These are phyloP conservation scores for Rhynchospora breviuscula DNA, from an alignment of 176 grass and related monocot genomes.

Conservation along the genomic window DNA sequence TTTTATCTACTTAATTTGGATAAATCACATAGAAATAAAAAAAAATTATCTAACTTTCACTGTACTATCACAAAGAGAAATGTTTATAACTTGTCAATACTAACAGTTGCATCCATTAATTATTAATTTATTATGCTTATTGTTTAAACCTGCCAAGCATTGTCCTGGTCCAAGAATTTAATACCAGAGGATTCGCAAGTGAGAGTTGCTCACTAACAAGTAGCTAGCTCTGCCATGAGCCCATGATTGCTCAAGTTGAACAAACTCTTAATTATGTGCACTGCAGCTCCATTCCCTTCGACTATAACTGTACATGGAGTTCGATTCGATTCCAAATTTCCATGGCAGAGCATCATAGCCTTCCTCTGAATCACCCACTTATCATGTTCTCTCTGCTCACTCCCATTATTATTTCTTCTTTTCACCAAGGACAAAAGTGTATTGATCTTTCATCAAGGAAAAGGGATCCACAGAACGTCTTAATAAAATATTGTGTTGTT, in stretches of 20 bases:
- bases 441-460: slow-evolving; percentile 3
- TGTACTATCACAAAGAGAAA: too few species aligned
- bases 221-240: not conserved
- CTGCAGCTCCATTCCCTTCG: not conserved
- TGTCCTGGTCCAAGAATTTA: not conserved
- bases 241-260: slow-evolving; percentile 26
- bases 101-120: too few species aligned
- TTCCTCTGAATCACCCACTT: slow-evolving; percentile 26
- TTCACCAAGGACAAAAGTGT: slow-evolving; percentile 15
- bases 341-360: slow-evolving; percentile 16
- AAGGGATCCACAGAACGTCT: not conserved
- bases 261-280: not conserved
- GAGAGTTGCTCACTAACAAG: not conserved
- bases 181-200: not conserved
- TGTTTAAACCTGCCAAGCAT: too few species aligned
- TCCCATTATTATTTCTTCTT: slow-evolving; percentile 17
- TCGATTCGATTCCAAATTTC: slow-evolving; percentile 14
- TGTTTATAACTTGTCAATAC: too few species aligned
- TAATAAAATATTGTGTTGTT: not conserved
- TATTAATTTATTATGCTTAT: too few species aligned
- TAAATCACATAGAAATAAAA: not conserved
- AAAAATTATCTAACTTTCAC: not conserved
- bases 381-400: slow-evolving; percentile 21
- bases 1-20: too few species aligned
- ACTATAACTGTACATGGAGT: not conserved